These are phyloP conservation scores for Ochromonadaceae sp. DNA, from an alignment of 352 stramenopile species.

Conservation along the genomic window DNA sequence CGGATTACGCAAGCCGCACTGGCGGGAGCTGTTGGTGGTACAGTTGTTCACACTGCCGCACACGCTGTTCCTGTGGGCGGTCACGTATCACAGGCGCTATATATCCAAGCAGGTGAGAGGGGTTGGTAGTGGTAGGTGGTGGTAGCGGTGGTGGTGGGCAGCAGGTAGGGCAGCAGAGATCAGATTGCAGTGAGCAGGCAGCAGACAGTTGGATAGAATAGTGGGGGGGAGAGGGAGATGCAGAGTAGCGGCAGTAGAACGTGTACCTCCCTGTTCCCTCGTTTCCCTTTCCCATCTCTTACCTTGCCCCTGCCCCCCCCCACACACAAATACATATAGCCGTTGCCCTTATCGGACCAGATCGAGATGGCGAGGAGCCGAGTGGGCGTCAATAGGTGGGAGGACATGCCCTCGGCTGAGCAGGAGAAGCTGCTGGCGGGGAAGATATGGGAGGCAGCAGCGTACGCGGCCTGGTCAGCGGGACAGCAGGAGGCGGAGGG, in stretches of 20 bases:
- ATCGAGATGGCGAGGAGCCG: neutral
- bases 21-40: neutral
- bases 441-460: slow-evolving; percentile 4
- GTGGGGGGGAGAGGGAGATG: no score
- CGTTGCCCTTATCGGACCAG: neutral
- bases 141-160: no score
- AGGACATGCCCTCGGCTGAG: neutral
- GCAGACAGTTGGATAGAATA: no score
- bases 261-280: no score
- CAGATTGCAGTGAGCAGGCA: no score
- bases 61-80: neutral
- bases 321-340: no score
- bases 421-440: neutral
- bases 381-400: neutral
- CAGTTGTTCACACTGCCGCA: neutral
- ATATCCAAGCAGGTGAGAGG: neutral
- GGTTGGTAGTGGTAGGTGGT: no score
- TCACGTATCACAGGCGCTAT: neutral
- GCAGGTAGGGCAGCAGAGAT: no score
- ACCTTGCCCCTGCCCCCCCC: no score
- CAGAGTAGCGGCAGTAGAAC: no score
- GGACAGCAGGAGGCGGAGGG: neutral
- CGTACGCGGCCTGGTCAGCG: neutral
- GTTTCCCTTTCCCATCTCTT: no score
- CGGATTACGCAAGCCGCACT: neutral